phyloP scores from a whole-genome alignment of 2,329 filamentous ascomycete species.

The Colletotrichum plurivorum region DNA sequence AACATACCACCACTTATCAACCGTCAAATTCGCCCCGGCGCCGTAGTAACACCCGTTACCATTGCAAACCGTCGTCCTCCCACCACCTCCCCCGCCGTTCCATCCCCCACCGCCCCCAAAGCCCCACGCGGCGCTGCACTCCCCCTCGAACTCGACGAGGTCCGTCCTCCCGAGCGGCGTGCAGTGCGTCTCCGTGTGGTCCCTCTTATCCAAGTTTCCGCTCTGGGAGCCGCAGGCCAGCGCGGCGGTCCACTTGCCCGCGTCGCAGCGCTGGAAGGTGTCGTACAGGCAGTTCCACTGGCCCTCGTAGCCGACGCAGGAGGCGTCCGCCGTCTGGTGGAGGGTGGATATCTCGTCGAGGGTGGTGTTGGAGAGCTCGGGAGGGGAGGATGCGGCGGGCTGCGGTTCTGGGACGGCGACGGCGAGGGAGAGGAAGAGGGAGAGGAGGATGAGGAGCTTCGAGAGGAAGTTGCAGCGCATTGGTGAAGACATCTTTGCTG shows the following conservation, averaged over 20 bases:
- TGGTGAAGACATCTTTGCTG: neutral
- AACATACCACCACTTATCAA: slow-evolving; percentile 19
- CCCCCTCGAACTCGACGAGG: slow-evolving; percentile 27
- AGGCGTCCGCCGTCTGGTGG: slow-evolving; percentile 52
- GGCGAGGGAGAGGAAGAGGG: slow-evolving; percentile 33
- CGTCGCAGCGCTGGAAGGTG: slow-evolving; percentile 65
- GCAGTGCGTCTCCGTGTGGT: neutral
- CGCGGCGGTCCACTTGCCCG: slow-evolving; percentile 60
- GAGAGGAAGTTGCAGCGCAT: slow-evolving; percentile 2
- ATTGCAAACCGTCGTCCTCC: slow-evolving; percentile 6
- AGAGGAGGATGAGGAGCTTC: slow-evolving; percentile 10
- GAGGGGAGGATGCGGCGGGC: slow-evolving; percentile 42
- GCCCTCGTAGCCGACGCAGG: slow-evolving; percentile 61
- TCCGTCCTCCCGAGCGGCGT: slow-evolving; percentile 33
- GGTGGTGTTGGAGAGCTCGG: neutral
- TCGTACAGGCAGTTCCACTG: slow-evolving; percentile 68
- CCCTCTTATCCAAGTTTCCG: neutral
- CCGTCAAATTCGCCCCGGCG: slow-evolving; percentile 18
- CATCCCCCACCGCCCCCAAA: slow-evolving; percentile 10
- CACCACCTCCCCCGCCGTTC: neutral
- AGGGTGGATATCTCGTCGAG: slow-evolving; percentile 36
- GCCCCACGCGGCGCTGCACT: slow-evolving; percentile 30
- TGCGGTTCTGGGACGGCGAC: slow-evolving; percentile 31
- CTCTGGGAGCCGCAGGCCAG: slow-evolving; percentile 15
- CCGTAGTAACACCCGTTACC: slow-evolving; percentile 29